Percentiles rank a stretch among this genome's conserved stretches.
Evolutionary conservation across 208 protist species (phyloP).

Genomic region (Tritrichomonas musculus): DNA sequence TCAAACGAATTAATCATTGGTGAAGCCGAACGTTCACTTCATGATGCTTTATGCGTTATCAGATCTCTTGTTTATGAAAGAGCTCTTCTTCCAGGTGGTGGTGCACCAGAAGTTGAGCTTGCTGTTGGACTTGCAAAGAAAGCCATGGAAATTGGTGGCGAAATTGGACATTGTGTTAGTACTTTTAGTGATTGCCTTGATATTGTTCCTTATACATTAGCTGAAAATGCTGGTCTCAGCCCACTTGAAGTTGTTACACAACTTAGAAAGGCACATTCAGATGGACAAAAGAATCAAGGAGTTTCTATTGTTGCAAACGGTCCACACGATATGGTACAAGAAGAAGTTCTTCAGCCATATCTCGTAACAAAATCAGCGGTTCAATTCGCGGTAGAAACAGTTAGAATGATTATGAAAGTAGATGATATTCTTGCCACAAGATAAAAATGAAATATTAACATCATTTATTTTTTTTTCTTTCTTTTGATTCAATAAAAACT

Average conservation of each 20-base stretch:
- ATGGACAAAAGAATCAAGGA: slow-evolving; percentile 65
- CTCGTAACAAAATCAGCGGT: slow-evolving; percentile 84
- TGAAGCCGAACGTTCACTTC: slow-evolving; percentile 92
- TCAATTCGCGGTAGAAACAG: slow-evolving; percentile 90
- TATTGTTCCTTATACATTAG: slow-evolving; percentile 93
- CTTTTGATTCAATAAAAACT: too few species aligned
- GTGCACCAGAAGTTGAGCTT: slow-evolving; percentile 89
- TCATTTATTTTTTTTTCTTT: too few species aligned
- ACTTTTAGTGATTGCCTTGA: slow-evolving; percentile 77
- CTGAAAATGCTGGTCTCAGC: slow-evolving; percentile 93
- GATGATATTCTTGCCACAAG: slow-evolving; percentile 71
- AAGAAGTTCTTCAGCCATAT: slow-evolving; percentile 94
- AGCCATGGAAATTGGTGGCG: slow-evolving; percentile 67
- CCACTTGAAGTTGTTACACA: slow-evolving; percentile 94
- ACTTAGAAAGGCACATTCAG: slow-evolving; percentile 79
- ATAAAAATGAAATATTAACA: too few species aligned
- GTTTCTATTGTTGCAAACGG: slow-evolving; percentile 76
- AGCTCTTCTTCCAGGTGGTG: slow-evolving; percentile 82
- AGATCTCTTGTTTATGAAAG: slow-evolving; percentile 85
- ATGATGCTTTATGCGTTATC: slow-evolving; percentile 98
- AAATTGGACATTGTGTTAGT: slow-evolving; percentile 77
- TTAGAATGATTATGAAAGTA: slow-evolving; percentile 96
- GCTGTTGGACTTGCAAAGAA: slow-evolving; percentile 70
- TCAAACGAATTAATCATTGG: slow-evolving; percentile 86
- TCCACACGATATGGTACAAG: slow-evolving; percentile 90